Conservation (phyloP, 768 basidiomycete species). For the Boletus eberwhitei region DNA sequence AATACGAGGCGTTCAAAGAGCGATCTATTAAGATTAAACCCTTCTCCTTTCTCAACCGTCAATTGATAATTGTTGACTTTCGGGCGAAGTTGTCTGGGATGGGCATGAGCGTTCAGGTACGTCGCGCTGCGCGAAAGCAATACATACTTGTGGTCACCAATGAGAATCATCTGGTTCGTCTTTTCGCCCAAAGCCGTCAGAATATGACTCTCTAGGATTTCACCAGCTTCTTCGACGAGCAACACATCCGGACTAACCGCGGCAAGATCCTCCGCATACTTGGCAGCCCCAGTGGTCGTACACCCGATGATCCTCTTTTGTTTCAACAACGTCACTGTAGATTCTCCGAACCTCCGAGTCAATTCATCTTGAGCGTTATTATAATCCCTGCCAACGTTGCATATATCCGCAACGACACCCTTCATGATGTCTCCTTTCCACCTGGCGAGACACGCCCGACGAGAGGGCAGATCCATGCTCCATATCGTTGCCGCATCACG, state of each 20-base stretch:
- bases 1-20: conserved; percentile 69
- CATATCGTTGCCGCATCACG: conserved; percentile 30
- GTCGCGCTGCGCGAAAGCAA: not conserved
- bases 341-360: conserved; percentile 35
- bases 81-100: conserved; percentile 61
- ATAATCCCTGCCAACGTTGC: conserved; percentile 36
- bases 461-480: conserved; percentile 34
- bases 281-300: conserved; percentile 70
- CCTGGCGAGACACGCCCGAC: conserved; percentile 23
- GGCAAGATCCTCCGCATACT: conserved; percentile 48
- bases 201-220: conserved; percentile 68
- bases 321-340: conserved; percentile 35
- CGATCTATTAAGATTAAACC: conserved; percentile 63
- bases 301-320: conserved; percentile 62
- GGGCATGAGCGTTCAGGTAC: not conserved
- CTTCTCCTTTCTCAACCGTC: conserved; percentile 68
- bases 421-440: conserved; percentile 40
- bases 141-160: conserved; percentile 68
- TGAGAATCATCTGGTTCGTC: conserved; percentile 58
- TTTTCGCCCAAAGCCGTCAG: conserved; percentile 51
- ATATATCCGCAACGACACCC: conserved; percentile 35
- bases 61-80: conserved; percentile 66
- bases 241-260: conserved; percentile 49
- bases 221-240: conserved; percentile 71
- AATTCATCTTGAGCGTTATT: conserved; percentile 39